These are phyloP conservation scores for Monosporascus sp. DNA, from an alignment of 2,329 filamentous ascomycete species.

Conservation along the genomic window DNA sequence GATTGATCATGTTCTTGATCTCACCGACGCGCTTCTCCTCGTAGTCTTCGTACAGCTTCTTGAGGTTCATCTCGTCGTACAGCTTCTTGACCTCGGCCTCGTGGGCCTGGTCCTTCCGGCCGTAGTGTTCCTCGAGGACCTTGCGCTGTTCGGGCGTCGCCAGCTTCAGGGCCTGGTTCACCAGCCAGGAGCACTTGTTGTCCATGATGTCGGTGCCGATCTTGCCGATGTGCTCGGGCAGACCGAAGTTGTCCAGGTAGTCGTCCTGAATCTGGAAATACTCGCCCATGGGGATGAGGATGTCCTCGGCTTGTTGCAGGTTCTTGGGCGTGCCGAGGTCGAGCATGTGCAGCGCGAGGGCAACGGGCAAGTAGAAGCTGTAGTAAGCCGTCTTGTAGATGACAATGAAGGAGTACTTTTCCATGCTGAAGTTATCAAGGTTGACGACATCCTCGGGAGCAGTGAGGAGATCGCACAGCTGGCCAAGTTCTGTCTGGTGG, in stretches of 20 bases:
- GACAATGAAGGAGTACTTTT: constrained; percentile 97
- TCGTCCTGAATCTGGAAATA: constrained; percentile 99
- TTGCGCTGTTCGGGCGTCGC: constrained; percentile 81
- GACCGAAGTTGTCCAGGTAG: constrained; percentile 96
- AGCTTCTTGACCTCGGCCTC: constrained; percentile 86
- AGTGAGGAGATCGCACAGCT: constrained; percentile 90
- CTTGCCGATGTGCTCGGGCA: constrained; percentile 91
- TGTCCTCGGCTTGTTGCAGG: constrained; percentile 82
- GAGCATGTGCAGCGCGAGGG: constrained; percentile 80
- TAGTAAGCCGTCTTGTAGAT: constrained; percentile 99
- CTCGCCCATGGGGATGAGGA: constrained; percentile 94
- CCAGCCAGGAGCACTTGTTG: constrained; percentile 98
- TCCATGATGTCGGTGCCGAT: constrained; percentile 98
- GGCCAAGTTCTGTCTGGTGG: constrained; percentile 92
- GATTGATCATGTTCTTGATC: constrained; percentile 68
- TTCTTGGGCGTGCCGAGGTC: constrained; percentile 82
- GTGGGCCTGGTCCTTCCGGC: constrained; percentile 77
- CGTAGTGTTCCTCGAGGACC: constrained; percentile 88
- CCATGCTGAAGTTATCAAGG: constrained; percentile 89
- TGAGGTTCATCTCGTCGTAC: constrained; percentile 79
- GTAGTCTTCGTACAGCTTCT: constrained; percentile 79
- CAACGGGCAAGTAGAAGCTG: constrained; percentile 96
- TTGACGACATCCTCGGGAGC: constrained; percentile 92
- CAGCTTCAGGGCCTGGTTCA: constrained; percentile 86
- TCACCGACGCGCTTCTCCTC: constrained; percentile 84